Conservation (phyloP, 1,284 basidiomycete genomes). For the Boletus semigastroideus region DNA sequence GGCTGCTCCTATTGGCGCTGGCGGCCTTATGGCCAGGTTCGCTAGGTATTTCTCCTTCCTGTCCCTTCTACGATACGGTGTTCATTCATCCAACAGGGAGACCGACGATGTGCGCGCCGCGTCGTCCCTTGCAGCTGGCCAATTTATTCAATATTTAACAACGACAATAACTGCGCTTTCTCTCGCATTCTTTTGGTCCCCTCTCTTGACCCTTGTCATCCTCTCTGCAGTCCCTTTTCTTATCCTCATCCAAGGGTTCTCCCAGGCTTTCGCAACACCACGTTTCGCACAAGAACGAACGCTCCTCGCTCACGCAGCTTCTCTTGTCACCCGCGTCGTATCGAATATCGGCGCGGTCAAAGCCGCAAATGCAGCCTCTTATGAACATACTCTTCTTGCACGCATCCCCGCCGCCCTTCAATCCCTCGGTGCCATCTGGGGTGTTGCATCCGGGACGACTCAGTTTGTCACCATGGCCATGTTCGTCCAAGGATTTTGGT, state of each 20-base stretch:
- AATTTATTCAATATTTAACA: conserved; percentile 77
- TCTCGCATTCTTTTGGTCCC: conserved; percentile 81
- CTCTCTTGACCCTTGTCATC: conserved; percentile 87
- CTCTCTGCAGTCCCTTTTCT: conserved; percentile 88
- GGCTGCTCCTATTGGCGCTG: conserved; percentile 72
- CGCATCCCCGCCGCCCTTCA: conserved; percentile 49
- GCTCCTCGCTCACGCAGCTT: conserved; percentile 70
- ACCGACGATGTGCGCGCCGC: conserved; percentile 92
- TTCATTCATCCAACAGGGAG: conserved; percentile 56
- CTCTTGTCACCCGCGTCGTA: conserved; percentile 78
- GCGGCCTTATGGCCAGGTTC: conserved; percentile 94
- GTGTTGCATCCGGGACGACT: conserved; percentile 61
- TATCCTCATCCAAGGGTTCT: conserved; percentile 71
- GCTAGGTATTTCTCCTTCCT: conserved; percentile 58
- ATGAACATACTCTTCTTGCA: conserved; percentile 57
- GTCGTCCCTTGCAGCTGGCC: conserved; percentile 75
- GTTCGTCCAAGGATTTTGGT: conserved; percentile 98
- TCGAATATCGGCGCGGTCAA: conserved; percentile 90
- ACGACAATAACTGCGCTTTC: conserved; percentile 79
- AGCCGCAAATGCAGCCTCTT: conserved; percentile 83
- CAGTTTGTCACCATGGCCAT: conserved; percentile 87
- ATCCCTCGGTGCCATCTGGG: conserved; percentile 74
- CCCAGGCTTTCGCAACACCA: conserved; percentile 69
- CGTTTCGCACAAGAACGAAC: conserved; percentile 68
- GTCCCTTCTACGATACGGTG: not conserved